Conservation (phyloP, 768 basidiomycete species). For the Boletus rubroflammeus region DNA sequence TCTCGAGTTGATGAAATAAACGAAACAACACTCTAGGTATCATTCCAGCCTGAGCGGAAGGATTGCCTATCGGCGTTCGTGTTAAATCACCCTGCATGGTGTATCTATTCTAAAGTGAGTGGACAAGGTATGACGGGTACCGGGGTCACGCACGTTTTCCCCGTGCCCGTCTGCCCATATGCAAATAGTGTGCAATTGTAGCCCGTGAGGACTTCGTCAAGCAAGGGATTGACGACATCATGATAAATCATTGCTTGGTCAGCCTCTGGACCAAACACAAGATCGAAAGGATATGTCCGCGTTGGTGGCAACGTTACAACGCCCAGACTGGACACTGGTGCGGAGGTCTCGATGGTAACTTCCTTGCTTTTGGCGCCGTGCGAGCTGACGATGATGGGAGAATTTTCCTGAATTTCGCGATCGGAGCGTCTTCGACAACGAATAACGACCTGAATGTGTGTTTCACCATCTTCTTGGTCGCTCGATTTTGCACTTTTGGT, state of each 20-base stretch:
- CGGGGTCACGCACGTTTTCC: constrained; percentile 78
- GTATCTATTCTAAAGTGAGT: constrained; percentile 48
- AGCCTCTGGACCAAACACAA: constrained; percentile 95
- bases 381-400: constrained; percentile 82
- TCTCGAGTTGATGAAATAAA: constrained; percentile 85
- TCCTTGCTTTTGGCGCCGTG: constrained; percentile 71
- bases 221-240: constrained; percentile 88
- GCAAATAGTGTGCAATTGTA: constrained; percentile 98
- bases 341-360: constrained; percentile 76
- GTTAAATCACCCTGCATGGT: constrained; percentile 97
- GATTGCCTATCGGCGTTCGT: constrained; percentile 81
- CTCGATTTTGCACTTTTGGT: constrained; percentile 27
- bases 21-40: constrained; percentile 91
- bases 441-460: constrained; percentile 91
- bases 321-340: constrained; percentile 68
- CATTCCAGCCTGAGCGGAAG: constrained; percentile 89
- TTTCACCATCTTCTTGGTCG: constrained; percentile 49
- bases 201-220: constrained; percentile 90
- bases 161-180: constrained; percentile 98
- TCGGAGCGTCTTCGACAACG: constrained; percentile 85
- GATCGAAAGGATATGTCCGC: constrained; percentile 89
- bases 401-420: constrained; percentile 79
- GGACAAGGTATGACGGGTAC: neutral
- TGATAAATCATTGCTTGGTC: constrained; percentile 93
- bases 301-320: constrained; percentile 70